Base-by-base conservation (phyloP, 2,329 filamentous ascomycete genomes). In the Botrytis paeoniae region DNA sequence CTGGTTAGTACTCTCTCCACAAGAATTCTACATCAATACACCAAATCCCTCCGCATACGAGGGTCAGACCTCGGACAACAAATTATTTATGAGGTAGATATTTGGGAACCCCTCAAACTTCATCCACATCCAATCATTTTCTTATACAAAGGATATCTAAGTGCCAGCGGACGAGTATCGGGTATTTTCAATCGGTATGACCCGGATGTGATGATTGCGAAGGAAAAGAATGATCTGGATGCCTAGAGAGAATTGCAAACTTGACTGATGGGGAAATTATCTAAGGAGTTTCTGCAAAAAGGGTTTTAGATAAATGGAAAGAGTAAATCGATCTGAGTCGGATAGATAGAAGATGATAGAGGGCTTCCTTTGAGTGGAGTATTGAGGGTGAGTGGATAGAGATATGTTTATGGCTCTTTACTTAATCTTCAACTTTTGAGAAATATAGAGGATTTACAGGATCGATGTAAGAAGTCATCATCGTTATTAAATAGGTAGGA, bases 111-210 rank as follows among this genome's bases (percentile, higher is more conserved):
- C 7, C 20, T 61, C 20, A 60, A 45, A 64, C 62, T 29, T 41
- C 35, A 20, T 29, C 12, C 43, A 78, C 25, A 80, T 70, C 78
- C 76, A n/a, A 80, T 80, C 61, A 76, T 81, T 43, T 78, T 76
- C 10, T 66, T 59, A 5, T 81, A 80, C 59, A 76, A 76, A 54
- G 75, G 78, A 29, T 79, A 71, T 20, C 32, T 69, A 5, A 68
- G 75, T 20, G 71, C 35, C 37, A n/a, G 63, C 22, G 74, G 76
- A 60, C 73, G 76, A 72, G 74, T 81, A 35, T 75, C 77, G 57
- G 75, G 76, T 3, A 70, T 80, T 51, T 81, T 80, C 66, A 76
- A 73, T 37, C 74, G 72, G 72, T 81, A 80, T 75, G 43, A 57
- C 37, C 12, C 8, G 14, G 29, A 25, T 54, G 32, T 9, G 5